Conservation (phyloP, 176 grass and related monocot genomes). For the Paspalum notatum region DNA sequence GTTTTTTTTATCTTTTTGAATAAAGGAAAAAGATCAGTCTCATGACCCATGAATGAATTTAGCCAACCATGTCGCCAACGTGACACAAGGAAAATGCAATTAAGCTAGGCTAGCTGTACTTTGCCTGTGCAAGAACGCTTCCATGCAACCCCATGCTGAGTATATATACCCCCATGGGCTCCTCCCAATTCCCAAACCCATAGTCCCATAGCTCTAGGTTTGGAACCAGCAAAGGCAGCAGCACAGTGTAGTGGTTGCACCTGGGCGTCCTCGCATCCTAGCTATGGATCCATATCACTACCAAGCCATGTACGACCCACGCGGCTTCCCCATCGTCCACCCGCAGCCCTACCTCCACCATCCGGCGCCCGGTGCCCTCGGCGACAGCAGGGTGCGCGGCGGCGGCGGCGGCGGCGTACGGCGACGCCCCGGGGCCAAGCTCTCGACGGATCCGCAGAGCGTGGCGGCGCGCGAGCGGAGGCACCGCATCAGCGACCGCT, state of each 20-base stretch:
- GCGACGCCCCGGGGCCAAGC: conserved; percentile 57
- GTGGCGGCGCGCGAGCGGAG: conserved; percentile 84
- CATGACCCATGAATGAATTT: too few relatives aligned
- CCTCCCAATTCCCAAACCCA: too few relatives aligned
- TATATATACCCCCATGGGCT: conserved; percentile 46
- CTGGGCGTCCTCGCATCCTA: conserved; percentile 35
- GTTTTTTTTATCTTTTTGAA: too few relatives aligned
- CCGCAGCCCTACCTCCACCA: conserved; percentile 44
- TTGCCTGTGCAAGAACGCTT: conserved; percentile 3
- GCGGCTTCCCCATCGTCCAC: conserved; percentile 39
- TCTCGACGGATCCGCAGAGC: conserved; percentile 96
- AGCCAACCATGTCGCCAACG: background rate
- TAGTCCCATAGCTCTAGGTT: conserved; percentile 44
- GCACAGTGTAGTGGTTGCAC: conserved; percentile 28
- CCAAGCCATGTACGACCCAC: conserved; percentile 52
- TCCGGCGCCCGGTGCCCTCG: conserved; percentile 23
- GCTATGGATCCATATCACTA: conserved; percentile 60
- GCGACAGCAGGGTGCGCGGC: conserved; percentile 48
- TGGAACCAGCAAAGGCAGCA: conserved; percentile 34
- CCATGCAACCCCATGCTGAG: background rate
- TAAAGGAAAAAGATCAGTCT: too few relatives aligned
- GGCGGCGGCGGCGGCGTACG: conserved; percentile 48
- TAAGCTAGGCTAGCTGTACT: background rate
- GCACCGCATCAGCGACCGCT: conserved; percentile 94
- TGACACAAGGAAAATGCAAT: background rate